Conservation (phyloP, 2,329 filamentous ascomycete species). For the Apiospora arundinis region DNA sequence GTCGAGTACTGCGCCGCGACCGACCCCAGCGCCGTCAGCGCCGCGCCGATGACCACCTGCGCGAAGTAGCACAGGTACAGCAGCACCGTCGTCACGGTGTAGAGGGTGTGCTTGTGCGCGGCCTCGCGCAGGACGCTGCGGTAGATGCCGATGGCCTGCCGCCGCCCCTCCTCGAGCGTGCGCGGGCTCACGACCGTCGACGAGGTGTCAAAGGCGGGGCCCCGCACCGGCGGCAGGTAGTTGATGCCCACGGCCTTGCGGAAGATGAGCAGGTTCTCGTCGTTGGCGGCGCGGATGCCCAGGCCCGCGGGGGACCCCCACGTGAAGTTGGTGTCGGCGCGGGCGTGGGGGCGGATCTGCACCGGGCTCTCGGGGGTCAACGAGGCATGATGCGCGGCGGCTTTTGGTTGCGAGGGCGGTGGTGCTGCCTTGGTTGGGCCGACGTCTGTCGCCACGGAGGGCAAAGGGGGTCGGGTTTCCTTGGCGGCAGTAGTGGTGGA, state of each 20-base stretch:
- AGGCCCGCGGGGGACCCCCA: slow-evolving; percentile 48
- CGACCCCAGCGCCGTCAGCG: slow-evolving; percentile 53
- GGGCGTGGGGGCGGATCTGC: slow-evolving; percentile 27
- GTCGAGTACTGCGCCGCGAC: slow-evolving; percentile 55
- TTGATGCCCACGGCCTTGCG: slow-evolving; percentile 52
- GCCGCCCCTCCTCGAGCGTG: slow-evolving; percentile 44
- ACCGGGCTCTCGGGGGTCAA: background rate
- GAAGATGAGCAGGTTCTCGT: slow-evolving; percentile 50
- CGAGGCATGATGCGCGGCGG: background rate
- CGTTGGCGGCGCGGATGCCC: slow-evolving; percentile 40
- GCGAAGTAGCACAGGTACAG: slow-evolving; percentile 51
- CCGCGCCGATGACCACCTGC: slow-evolving; percentile 55
- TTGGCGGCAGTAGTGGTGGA: background rate
- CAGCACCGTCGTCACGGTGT: slow-evolving; percentile 42
- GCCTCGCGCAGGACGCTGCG: slow-evolving; percentile 43
- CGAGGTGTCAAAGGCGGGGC: slow-evolving; percentile 49
- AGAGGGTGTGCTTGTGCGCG: slow-evolving; percentile 40
- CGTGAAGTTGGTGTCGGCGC: slow-evolving; percentile 37
- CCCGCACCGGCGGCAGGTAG: slow-evolving; percentile 34
- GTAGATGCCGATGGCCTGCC: slow-evolving; percentile 49
- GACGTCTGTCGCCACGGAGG: background rate
- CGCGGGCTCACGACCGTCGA: slow-evolving; percentile 30
- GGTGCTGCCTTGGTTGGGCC: background rate
- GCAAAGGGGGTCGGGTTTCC: background rate
- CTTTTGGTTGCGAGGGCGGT: background rate